These are phyloP conservation scores for Paramarasmius palmivorus DNA, from an alignment of 1,284 basidiomycete genomes.

Conservation along the genomic window DNA sequence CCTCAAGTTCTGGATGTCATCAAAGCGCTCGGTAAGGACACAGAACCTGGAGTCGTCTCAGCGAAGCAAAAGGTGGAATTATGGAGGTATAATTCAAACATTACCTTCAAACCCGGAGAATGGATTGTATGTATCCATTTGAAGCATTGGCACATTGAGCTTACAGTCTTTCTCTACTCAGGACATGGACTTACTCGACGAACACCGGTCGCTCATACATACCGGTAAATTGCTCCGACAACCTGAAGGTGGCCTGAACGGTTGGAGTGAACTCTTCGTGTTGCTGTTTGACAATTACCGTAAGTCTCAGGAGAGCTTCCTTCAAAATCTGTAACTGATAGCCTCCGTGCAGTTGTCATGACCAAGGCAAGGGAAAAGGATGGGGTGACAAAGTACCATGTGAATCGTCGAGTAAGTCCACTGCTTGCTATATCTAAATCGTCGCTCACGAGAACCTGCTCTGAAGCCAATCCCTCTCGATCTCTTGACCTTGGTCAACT, in stretches of 20 bases:
- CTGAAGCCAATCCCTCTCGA: slow-evolving; percentile 86
- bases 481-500: slow-evolving; percentile 79
- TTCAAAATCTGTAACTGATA: slow-evolving; percentile 14
- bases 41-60: slow-evolving; percentile 79
- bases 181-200: slow-evolving; percentile 88
- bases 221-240: slow-evolving; percentile 82
- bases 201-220: slow-evolving; percentile 81
- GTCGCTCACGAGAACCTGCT: not conserved
- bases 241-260: slow-evolving; percentile 81
- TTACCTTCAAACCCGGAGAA: slow-evolving; percentile 80
- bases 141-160: not conserved
- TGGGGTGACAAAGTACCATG: slow-evolving; percentile 71
- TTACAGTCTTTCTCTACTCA: slow-evolving; percentile 28
- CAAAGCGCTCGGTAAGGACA: slow-evolving; percentile 78
- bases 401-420: slow-evolving; percentile 74
- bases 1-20: slow-evolving; percentile 86
- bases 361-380: slow-evolving; percentile 81
- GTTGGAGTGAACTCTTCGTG: slow-evolving; percentile 85
- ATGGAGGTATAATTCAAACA: slow-evolving; percentile 80
- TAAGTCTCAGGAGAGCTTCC: slow-evolving; percentile 36
- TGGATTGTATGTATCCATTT: slow-evolving; percentile 59
- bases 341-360: slow-evolving; percentile 68
- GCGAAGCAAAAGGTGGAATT: slow-evolving; percentile 87
- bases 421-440: not conserved
- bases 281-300: slow-evolving; percentile 93